Base-by-base conservation (phyloP, 208 protist species). In the Crithidia acanthocephali region DNA sequence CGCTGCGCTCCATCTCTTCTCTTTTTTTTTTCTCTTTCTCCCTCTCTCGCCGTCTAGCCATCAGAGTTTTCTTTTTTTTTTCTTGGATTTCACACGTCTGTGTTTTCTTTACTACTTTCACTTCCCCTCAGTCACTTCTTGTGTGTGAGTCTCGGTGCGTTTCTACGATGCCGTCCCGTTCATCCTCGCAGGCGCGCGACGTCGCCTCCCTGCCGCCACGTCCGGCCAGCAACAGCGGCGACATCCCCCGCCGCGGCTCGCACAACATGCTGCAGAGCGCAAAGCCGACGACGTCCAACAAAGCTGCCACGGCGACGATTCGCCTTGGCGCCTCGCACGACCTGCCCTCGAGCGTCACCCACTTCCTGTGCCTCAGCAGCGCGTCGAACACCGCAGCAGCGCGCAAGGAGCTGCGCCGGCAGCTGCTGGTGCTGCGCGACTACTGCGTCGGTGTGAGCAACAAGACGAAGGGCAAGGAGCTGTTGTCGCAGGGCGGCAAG, bases 371-470 rank as follows among this genome's bases (percentile, higher is more conserved):
- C 23, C 66, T 78, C 23, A 51, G 66, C 72, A 68, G 58, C 51
- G 22, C 48, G 27, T 40, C 57, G 40, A 68, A 45, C 42, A 16
- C 65, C 56, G 47, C 48, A 1, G 56, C 63, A 20, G 59, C 72
- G 4, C 28, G 35, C 25, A 65, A 63, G 53, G 48, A 75, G n/a
- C 67, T 74, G 32, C 68, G 74, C 33, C 74, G 67, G 3, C 68
- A 74, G 61, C 68, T 80, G 61, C 61, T 74, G 37, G 45, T 71
- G 25, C 55, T 80, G 16, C 74, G 74, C 48, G 74, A 80, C 62
- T 67, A 60, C 63, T 75, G 67, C 33, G 74, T 80, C 25, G 50
- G n/a, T 2, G 23, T 53, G 40, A 52, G 55, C 23, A 75, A 79
- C 67, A 68, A 65, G 42, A 52, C 50, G 8, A 74, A 74, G 28